Evolutionary conservation across 1,139 yeast species (phyloP).

Genomic region (Candida frijolesensis): DNA sequence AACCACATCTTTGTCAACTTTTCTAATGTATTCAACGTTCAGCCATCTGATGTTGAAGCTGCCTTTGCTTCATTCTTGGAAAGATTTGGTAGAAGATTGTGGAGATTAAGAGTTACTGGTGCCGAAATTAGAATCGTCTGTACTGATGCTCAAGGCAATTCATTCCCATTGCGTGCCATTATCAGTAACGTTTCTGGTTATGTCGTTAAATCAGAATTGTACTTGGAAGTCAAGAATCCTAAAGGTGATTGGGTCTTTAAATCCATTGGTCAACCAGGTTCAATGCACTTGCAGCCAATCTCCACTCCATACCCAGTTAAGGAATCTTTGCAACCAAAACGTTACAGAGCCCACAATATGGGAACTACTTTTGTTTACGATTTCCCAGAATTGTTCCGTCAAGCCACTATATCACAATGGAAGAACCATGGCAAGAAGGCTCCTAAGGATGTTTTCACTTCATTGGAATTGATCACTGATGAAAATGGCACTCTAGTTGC

Average conservation of each 20-base stretch:
- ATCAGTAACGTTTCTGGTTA: conserved; percentile 96
- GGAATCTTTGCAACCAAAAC: conserved; percentile 97
- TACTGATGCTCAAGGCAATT: conserved; percentile 83
- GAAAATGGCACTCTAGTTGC: conserved; percentile 79
- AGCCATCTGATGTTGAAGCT: conserved; percentile 94
- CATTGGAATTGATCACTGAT: conserved; percentile 83
- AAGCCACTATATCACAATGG: conserved; percentile 87
- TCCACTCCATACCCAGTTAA: conserved; percentile 96
- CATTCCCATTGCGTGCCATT: conserved; percentile 95
- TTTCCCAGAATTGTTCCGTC: conserved; percentile 98
- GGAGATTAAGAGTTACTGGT: conserved; percentile 95
- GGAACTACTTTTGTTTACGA: conserved; percentile 98
- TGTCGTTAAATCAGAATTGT: conserved; percentile 92
- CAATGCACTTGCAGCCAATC: conserved; percentile 95
- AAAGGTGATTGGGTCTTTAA: conserved; percentile 97
- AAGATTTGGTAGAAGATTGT: conserved; percentile 93
- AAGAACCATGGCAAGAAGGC: conserved; percentile 63
- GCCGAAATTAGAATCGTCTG: conserved; percentile 97
- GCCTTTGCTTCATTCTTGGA: conserved; percentile 98
- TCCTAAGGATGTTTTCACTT: conserved; percentile 77
- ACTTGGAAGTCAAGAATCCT: conserved; percentile 88
- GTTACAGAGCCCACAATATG: conserved; percentile 97
- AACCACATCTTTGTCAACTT: conserved; percentile 96
- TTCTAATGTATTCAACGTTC: conserved; percentile 90
- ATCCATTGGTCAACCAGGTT: conserved; percentile 90